Evolutionary conservation across 2,329 filamentous ascomycete species (phyloP).

Genomic region (Xylariales sp.): DNA sequence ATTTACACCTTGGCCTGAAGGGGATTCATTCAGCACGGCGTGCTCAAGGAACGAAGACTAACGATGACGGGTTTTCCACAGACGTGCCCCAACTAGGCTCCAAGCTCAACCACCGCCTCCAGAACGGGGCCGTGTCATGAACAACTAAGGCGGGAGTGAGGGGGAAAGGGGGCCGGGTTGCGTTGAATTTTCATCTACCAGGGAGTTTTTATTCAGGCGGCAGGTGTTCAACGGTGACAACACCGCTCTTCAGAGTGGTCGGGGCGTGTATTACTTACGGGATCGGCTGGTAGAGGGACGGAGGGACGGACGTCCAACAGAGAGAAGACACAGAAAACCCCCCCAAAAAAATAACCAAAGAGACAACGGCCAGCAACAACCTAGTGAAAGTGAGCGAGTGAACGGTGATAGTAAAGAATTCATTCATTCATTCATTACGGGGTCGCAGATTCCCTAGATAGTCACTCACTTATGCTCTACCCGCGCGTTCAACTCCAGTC

Average conservation of each 20-base stretch:
- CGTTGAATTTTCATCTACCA: neutral
- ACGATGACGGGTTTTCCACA: conserved; percentile 4
- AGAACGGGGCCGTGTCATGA: neutral
- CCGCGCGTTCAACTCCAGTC: neutral
- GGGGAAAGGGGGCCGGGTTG: neutral
- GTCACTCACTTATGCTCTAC: neutral
- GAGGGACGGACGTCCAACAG: too few species aligned
- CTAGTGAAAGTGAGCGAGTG: neutral
- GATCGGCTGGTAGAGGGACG: too few species aligned
- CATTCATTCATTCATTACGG: neutral
- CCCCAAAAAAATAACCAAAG: neutral
- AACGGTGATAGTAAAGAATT: neutral
- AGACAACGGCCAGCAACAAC: neutral
- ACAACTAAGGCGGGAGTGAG: neutral
- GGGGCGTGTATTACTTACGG: too few species aligned
- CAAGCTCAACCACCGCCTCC: neutral
- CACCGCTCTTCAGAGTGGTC: too few species aligned
- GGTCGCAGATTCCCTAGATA: neutral
- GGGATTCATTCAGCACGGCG: neutral
- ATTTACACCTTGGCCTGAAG: too few species aligned
- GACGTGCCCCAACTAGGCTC: conserved; percentile 42
- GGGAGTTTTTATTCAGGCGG: neutral
- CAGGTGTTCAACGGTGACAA: too few species aligned
- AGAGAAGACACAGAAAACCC: neutral
- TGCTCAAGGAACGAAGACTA: conserved; percentile 7